Conservation (phyloP, 345 rosid species). For the Iberis pinnata region DNA sequence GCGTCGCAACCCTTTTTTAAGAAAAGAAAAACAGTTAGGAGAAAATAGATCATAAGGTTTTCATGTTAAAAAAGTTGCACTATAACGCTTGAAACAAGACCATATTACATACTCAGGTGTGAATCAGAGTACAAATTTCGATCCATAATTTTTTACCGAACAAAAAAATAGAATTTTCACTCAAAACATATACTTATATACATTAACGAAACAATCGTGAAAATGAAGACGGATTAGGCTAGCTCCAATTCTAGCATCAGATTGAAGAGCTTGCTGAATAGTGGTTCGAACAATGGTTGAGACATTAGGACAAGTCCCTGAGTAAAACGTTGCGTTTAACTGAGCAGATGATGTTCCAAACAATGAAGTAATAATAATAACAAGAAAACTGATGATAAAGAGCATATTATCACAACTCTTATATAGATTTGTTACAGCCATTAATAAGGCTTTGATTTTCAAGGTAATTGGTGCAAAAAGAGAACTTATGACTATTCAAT, state of each 20-base stretch:
- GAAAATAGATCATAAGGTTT: no score
- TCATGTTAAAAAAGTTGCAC: no score
- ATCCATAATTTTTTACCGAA: no score
- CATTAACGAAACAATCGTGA: conserved; percentile 81
- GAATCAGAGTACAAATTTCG: no score
- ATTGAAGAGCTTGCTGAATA: conserved; percentile 50
- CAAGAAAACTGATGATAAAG: conserved; percentile 7
- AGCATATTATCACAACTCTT: conserved; percentile 1
- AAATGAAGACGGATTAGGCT: conserved; percentile 79
- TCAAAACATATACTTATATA: not conserved
- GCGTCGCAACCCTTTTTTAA: conserved; percentile 59
- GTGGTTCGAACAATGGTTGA: conserved; percentile 43
- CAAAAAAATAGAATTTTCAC: not conserved
- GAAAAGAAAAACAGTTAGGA: not conserved
- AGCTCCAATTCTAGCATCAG: conserved; percentile 60
- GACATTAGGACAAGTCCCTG: conserved; percentile 55
- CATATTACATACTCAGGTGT: no score
- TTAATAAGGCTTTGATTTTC: no score
- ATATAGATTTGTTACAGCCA: conserved; percentile 17
- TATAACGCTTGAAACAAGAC: no score
- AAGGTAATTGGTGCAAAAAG: no score
- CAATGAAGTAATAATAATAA: conserved; percentile 11
- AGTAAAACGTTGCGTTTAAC: conserved; percentile 50
- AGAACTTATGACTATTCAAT: no score
- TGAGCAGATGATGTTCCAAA: conserved; percentile 32